Evolutionary conservation across 2,329 filamentous ascomycete genomes (phyloP), one percentile per base, ranked within the genome.

Genomic region (Fusarium devonianum): DNA sequence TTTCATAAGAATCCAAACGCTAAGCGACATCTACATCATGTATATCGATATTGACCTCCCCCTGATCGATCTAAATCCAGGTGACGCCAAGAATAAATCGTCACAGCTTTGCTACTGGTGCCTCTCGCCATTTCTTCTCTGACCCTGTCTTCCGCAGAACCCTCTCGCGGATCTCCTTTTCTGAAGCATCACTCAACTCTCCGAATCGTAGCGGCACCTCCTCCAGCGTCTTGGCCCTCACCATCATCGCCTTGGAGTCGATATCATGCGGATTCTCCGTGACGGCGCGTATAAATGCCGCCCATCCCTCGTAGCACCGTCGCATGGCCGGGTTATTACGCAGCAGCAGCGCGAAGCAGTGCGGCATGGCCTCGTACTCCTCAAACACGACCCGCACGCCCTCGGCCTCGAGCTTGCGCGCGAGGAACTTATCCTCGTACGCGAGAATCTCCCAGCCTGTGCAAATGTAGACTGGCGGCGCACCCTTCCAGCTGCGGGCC

Each of bases 311-410:
- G 48, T 83, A 79, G 61, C 83, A 88, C 36, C 79, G 75, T 58
- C 66, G 71, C 3, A 79, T 72, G 21, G 71, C 76, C 1, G 74
- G 65, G 2, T 78, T 67, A 4, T 71, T 69, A 2, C 76, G 69
- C 45, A 90, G 71, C 1, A 89, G 56, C 55, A 84, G 63, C 1
- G 80, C 82, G 65, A 90, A 93, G 60, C 83, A 84, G 71, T 92
- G 89, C 43, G 90, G 88, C 89, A 93, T 93, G 3, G 84, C 87
- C 68, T 92, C 86, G 67, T 85, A 94, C 71, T 90, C 83, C 67
- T 89, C 83, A 63, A 85, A 88, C 4, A 83, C 76, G 0, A 92
- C 81, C 0, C 64, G 65, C 0, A 87, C 86, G 5, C 82, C 84
- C 34, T 88, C 81, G 7, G 63, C 56, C 12, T 75, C 75, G 9